Base-by-base conservation (phyloP, 805 yeast species). In the Yarrowia divulgata region DNA sequence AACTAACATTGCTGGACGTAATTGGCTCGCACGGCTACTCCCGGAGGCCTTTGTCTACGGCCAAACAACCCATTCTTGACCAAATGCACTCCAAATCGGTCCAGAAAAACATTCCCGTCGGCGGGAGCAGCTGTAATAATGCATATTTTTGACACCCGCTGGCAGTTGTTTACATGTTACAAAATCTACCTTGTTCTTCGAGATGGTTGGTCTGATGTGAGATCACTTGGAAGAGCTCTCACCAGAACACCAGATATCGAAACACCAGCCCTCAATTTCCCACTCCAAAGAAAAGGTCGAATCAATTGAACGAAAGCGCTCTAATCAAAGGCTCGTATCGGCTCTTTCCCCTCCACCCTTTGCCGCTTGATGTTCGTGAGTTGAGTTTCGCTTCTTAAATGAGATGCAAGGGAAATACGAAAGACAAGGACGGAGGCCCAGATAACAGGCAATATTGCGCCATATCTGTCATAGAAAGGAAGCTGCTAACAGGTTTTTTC, bases 41-140 rank as follows among this genome's bases (percentile, higher is more conserved):
- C 29, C 37, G 13, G 2, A 23, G 29, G 19, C n/a, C 37, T 34
- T 19, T 49, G 55, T 49, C 32, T 7, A 9, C 39, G 23, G 23
- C 4, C 23, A 4, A 16, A 8, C 14, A 4, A 5, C 39, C 39
- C 14, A 32, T 49, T 49, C 6, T 34, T 10, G 23, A 8, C 23
- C 23, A 16, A 32, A 16, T 34, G n/a, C 55, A 49, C 32, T 49
- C 55, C 55, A 49, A 49, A 34, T 39, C 55, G 39, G 55, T 18
- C n/a, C 29, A 49, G 32, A 35, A 32, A 32, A 16, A 32, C 13
- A 9, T 19, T 16, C 19, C 54, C 39, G 7, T 29, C 8, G 19
- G 2, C 39, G 16, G 39, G 23, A 19, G 19, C n/a, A 16, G 13
- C 23, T 2, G 39, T 49, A 49, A 49, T 49, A 49, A 32, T 37